Evolutionary conservation across 1,139 yeast species (phyloP), one percentile per base, ranked within the genome.

Genomic region (Blastobotrys aristatus): DNA sequence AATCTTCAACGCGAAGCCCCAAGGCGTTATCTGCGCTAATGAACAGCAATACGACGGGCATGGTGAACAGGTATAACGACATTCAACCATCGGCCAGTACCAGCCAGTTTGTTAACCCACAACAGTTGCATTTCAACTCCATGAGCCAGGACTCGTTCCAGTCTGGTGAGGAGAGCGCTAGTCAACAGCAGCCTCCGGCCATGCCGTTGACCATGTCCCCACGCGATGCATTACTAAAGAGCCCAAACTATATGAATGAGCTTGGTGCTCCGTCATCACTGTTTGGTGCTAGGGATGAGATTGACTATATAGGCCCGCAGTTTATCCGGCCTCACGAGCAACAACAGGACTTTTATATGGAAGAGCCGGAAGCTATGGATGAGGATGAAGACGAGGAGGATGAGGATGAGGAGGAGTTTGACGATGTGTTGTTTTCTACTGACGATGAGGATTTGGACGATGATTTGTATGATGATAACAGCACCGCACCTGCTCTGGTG

Each of bases 371-470:
- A 44, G 56, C 55, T 32, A 47, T 51, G 49, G 60, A 53, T 27
- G 60, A 54, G 21, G 62, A 57, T 24, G 62, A 59, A 30, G 63
- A 60, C n/a, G 70, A 67, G 43, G 61, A 62, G 38, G 65, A 67
- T 14, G 67, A 64, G n/a, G 53, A 52, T 54, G 50, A 56, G 57
- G 44, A 54, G 50, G 39, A 50, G 32, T 59, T 52, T 37, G 57
- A 60, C 29, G 52, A 48, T 40, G 35, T 44, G 10, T 26, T 43
- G 21, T 40, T 47, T 24, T 44, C 48, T 26, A 40, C 47, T 16
- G 50, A 46, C 16, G 49, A 48, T 21, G 45, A 39, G n/a, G 46
- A 48, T 8, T 14, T 33, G 17, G 48, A 43, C 14, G 48, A 48
- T 18, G 48, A 48, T 26, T 36, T 43, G 35, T 40, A 44, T 22